Conservation (phyloP, 1,284 basidiomycete species). For the Hymenochaete sp. region DNA sequence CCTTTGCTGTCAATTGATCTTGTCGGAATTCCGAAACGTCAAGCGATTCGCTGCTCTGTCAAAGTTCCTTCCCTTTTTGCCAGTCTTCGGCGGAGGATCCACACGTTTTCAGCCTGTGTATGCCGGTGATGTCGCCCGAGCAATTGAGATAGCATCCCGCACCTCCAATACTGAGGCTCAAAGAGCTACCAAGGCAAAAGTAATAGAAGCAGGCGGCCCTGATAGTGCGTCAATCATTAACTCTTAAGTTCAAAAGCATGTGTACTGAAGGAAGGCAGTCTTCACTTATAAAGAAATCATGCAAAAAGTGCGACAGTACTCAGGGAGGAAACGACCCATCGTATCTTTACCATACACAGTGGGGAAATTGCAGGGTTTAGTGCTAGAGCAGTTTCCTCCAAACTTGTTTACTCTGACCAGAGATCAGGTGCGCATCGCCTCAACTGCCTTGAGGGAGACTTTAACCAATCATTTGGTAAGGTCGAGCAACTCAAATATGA, state of each 20-base stretch:
- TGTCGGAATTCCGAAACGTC: slow-evolving; percentile 1
- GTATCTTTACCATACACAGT: slow-evolving; percentile 53
- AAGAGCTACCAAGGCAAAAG: slow-evolving; percentile 40
- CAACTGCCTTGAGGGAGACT: background rate
- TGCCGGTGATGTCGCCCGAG: slow-evolving; percentile 52
- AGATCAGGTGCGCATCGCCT: slow-evolving; percentile 40
- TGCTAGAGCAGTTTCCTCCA: slow-evolving; percentile 54
- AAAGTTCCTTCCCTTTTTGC: slow-evolving; percentile 54
- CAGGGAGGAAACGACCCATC: slow-evolving; percentile 43
- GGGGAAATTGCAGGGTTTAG: slow-evolving; percentile 50
- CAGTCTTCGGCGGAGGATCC: slow-evolving; percentile 61
- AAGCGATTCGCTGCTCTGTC: slow-evolving; percentile 56
- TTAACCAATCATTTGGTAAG: slow-evolving; percentile 25
- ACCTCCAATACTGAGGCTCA: slow-evolving; percentile 32
- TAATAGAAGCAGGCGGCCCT: slow-evolving; percentile 63
- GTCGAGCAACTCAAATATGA: slow-evolving; percentile 51
- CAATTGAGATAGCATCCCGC: slow-evolving; percentile 50
- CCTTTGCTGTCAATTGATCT: slow-evolving; percentile 3
- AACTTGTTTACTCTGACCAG: slow-evolving; percentile 60
- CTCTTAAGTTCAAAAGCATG: background rate
- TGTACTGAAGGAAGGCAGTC: slow-evolving; percentile 31
- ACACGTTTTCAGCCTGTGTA: slow-evolving; percentile 65
- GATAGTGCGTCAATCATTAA: slow-evolving; percentile 36
- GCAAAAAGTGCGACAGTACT: slow-evolving; percentile 48
- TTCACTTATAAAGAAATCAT: slow-evolving; percentile 60